Evolutionary conservation across 139 green algal species (phyloP), one percentile per base, ranked within the genome.

Genomic region (Picocystis salinarum): DNA sequence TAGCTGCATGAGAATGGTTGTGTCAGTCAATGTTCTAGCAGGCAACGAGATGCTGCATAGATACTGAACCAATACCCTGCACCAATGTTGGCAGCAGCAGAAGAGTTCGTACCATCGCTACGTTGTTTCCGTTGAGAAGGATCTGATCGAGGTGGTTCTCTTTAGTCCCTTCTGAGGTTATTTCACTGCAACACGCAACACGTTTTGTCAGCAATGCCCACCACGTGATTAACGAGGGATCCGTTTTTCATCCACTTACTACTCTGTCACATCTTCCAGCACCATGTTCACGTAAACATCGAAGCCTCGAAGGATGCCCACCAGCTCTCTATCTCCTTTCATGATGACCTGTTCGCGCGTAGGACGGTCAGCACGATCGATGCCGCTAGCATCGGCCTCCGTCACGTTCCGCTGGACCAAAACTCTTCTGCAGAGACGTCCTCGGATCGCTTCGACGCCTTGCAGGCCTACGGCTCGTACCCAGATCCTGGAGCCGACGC

Each of bases 281-380:
- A 97, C 89, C 85, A 97, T 97, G 65, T 99, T 99, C 2, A 99
- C 89, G 53, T 93, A 99, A 2, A 92, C 76, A 42, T 99, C 89
- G 51, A 97, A 97, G 10, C 89, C 89, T 27, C 70, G 45, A 28
- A 95, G 59, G 10, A 73, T 92, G 15, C 84, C 84, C 7, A 83
- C 62, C 2, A 96, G 56, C 57, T 96, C 87, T 58, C 91, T 94
- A 51, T 95, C 79, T 18, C 75, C 76, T 52, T 74, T 74, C 61
- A 74, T 67, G 47, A 74, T 15, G 15, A 50, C 44, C 44, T 50
- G 44, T 26, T 25, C 9, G 7, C 6, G 7, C 36, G 26, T 7
- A 7, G 6, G 7, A 42, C 6, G 7, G 20, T 7, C 36, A 28
- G 20, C 36, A 10, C 36, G 36, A 44, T 20, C 10, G 19, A 20